Base-by-base conservation (phyloP, 2,329 filamentous ascomycete species). In the Aspergillus eucalypticola region DNA sequence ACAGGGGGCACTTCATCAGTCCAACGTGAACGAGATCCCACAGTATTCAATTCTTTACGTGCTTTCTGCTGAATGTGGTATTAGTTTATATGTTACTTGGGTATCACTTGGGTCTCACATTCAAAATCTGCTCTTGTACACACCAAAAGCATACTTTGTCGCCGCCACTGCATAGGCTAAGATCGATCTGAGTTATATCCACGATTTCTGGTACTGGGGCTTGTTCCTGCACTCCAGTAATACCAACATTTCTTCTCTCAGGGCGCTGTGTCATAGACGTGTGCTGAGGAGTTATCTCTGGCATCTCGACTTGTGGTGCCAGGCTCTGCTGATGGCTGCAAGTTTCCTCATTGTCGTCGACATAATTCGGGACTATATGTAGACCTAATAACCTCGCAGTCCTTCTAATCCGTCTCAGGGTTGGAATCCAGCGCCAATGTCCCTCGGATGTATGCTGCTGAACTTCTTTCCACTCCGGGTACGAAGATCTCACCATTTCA, bases 381-480 rank as follows among this genome's bases (percentile, higher is more conserved):
- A 69, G 35, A 0, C 35, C 51, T 1, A 69, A 13, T 0, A 11
- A 17, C 1, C 17, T 27, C 0, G 67, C 67, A 4, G 58, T 64
- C 6, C 50, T 41, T 7, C 54, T 61, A 19, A 69, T 72, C 4
- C 7, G 55, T 17, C 32, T 21, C 3, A 68, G 55, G 0, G 61
- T 39, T 1, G 56, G n/a, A 1, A 25, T 53, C 72, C 67, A 71
- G 8, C 55, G 48, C 1, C 29, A 62, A 25, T 61, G 55, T 3
- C 25, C 62, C 2, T 48, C 48, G 29, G 70, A 73, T 2, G 60
- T 55, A 0, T 67, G 67, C 0, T 61, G 29, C 7, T 74, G 67
- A 0, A 75, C 69, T 23, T 64, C 51, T 0, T 54, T 35, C 69
- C 68, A 77, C 0, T 73, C 60, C 1, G 48, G 29, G 29, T 72